These are phyloP conservation scores for Isabelozyma heimii DNA, from an alignment of 805 yeast genomes.

Conservation along the genomic window DNA sequence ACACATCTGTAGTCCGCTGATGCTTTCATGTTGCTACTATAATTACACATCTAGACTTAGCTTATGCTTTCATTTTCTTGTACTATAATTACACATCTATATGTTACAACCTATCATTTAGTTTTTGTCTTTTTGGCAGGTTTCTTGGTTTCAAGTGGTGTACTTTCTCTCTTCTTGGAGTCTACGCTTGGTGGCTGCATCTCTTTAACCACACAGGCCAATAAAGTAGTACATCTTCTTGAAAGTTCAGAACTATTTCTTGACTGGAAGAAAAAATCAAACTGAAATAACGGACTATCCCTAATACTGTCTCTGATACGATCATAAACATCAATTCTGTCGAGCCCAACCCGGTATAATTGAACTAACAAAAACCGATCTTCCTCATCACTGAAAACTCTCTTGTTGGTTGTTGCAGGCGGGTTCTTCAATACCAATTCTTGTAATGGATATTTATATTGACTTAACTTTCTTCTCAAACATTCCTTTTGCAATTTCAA, in stretches of 20 bases:
- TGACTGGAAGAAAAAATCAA: conserved; percentile 84
- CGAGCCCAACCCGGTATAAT: conserved; percentile 77
- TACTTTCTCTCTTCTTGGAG: conserved; percentile 8
- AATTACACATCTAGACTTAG: neutral
- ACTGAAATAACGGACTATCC: conserved; percentile 72
- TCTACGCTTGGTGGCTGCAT: conserved; percentile 16
- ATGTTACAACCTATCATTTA: neutral
- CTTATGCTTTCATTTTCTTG: too few species aligned
- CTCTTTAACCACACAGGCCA: conserved; percentile 75
- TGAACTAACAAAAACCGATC: conserved; percentile 84
- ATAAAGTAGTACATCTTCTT: conserved; percentile 76
- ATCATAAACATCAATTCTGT: conserved; percentile 75
- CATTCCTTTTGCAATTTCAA: conserved; percentile 72
- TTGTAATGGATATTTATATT: conserved; percentile 73
- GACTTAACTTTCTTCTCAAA: conserved; percentile 69
- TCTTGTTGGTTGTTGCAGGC: conserved; percentile 61
- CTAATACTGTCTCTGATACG: conserved; percentile 71
- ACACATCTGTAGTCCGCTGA: neutral
- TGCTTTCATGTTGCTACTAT: too few species aligned
- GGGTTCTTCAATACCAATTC: conserved; percentile 73
- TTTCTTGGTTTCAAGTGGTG: conserved; percentile 9
- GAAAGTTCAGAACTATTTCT: conserved; percentile 75
- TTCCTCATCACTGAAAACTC: conserved; percentile 79
- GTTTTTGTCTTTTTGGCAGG: neutral
- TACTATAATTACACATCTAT: neutral